Conservation (phyloP, 2,329 filamentous ascomycete genomes). For the Penicillium sp. region DNA sequence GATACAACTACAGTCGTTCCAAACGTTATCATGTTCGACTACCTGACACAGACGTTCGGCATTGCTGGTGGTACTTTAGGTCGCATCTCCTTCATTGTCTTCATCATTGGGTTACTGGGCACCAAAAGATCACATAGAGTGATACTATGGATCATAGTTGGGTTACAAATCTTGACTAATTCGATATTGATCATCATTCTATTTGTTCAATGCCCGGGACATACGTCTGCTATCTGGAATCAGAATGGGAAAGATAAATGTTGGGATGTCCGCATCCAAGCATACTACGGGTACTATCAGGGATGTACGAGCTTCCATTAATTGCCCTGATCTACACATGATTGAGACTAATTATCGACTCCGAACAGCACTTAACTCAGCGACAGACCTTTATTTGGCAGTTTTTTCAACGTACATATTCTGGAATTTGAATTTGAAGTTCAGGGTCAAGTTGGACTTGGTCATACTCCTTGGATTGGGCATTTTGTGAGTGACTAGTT, state of each 20-base stretch:
- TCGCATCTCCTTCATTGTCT: slow-evolving; percentile 27
- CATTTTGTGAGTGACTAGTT: slow-evolving; percentile 27
- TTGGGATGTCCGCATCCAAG: slow-evolving; percentile 23
- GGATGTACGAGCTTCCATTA: slow-evolving; percentile 18
- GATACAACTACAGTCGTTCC: slow-evolving; percentile 1
- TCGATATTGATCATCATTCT: slow-evolving; percentile 26
- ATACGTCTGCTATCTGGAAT: slow-evolving; percentile 25
- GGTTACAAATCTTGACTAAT: slow-evolving; percentile 27
- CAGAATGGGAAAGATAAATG: slow-evolving; percentile 18
- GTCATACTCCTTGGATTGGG: slow-evolving; percentile 32
- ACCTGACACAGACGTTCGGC: slow-evolving; percentile 27
- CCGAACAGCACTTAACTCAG: slow-evolving; percentile 28
- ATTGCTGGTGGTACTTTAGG: slow-evolving; percentile 24
- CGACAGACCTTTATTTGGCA: slow-evolving; percentile 35
- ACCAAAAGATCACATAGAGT: slow-evolving; percentile 17
- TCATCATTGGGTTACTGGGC: slow-evolving; percentile 23
- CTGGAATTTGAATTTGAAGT: slow-evolving; percentile 36
- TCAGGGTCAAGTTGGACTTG: slow-evolving; percentile 32
- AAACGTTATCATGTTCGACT: slow-evolving; percentile 27
- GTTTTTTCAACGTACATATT: slow-evolving; percentile 32
- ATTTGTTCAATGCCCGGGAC: slow-evolving; percentile 28
- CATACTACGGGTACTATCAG: slow-evolving; percentile 32
- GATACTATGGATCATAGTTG: slow-evolving; percentile 21
- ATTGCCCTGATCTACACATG: neutral
- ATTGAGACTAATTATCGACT: neutral